phyloP scores from a whole-genome alignment of 1,284 basidiomycete genomes.

The Caloboletus inedulis region DNA sequence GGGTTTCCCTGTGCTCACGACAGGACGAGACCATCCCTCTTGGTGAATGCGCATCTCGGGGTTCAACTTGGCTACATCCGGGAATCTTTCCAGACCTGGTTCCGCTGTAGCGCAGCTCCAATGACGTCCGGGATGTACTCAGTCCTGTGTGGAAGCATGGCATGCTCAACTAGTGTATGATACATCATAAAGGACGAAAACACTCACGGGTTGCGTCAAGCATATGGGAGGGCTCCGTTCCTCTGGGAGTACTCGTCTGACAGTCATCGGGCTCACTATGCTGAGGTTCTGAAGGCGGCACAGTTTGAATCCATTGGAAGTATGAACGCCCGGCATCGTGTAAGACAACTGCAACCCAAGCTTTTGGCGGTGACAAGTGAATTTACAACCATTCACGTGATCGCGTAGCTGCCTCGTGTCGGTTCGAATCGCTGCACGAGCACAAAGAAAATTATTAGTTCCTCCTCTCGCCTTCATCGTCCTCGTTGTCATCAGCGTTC shows the following conservation, averaged over 20 bases:
- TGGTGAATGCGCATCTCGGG: not conserved
- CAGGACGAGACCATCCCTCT: not conserved
- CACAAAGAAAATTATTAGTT: slow-evolving; percentile 32
- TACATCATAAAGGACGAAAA: not conserved
- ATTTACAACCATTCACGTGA: slow-evolving; percentile 32
- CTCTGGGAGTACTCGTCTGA: not conserved
- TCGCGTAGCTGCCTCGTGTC: slow-evolving; percentile 36
- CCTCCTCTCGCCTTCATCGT: slow-evolving; percentile 9
- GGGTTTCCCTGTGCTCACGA: not conserved
- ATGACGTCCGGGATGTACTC: not conserved
- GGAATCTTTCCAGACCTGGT: not conserved
- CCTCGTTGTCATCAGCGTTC: slow-evolving; percentile 19
- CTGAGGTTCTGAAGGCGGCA: too few species aligned
- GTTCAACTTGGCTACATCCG: not conserved
- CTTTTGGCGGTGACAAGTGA: not conserved
- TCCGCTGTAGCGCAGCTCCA: not conserved
- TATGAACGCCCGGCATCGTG: too few species aligned
- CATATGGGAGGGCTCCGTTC: not conserved
- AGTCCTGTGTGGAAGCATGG: not conserved
- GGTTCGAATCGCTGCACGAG: slow-evolving; percentile 25
- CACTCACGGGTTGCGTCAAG: not conserved
- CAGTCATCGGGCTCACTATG: too few species aligned
- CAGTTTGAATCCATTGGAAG: too few species aligned
- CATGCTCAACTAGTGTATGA: not conserved
- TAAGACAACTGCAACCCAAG: too few species aligned